phyloP scores from a whole-genome alignment of 441 rosid species.

The Jatropha multifida region DNA sequence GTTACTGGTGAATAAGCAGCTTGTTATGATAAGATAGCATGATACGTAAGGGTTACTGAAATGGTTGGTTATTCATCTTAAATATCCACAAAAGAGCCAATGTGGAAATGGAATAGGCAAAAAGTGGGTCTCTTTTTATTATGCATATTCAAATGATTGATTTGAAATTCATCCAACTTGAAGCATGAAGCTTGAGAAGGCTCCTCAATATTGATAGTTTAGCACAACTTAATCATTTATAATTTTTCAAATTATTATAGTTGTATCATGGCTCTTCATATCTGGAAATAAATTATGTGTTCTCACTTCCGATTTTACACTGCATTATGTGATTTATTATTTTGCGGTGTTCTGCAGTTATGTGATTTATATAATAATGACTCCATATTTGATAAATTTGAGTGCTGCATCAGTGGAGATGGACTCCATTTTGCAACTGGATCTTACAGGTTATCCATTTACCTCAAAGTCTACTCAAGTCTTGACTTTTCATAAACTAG shows the following conservation, averaged over 20 bases:
- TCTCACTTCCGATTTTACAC: not conserved
- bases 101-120: not conserved
- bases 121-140: not conserved
- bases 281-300: not conserved
- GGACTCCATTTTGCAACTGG: constrained; percentile 68
- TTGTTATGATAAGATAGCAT: constrained; percentile 3
- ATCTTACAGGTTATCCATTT: constrained; percentile 58
- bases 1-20: not conserved
- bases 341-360: constrained; percentile 45
- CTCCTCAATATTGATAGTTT: not conserved
- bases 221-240: not conserved
- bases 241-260: not conserved
- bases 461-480: constrained; percentile 17
- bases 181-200: not conserved
- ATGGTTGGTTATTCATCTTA: not conserved
- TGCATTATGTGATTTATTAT: not conserved
- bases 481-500: constrained; percentile 5
- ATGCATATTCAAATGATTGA: not conserved
- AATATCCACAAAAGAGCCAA: not conserved
- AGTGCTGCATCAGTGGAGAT: constrained; percentile 64
- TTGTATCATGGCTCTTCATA: not conserved
- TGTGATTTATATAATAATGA: constrained; percentile 63
- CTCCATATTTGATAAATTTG: constrained; percentile 72
- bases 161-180: not conserved
- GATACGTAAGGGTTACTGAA: not conserved